phyloP scores from a whole-genome alignment of 345 rosid genomes.

The Gossypium ekmanianum region DNA sequence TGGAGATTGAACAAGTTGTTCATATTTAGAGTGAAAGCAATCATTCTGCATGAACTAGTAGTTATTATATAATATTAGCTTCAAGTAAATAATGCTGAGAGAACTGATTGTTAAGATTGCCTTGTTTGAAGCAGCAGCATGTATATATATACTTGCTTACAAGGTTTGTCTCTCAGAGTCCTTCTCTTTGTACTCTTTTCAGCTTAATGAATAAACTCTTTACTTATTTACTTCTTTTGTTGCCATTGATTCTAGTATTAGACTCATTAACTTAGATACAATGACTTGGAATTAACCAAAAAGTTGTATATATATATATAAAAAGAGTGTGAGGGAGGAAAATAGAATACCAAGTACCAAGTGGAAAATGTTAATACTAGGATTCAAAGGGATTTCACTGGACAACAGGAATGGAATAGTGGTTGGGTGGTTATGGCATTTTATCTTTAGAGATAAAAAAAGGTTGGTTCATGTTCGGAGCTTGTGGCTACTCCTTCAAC shows the following conservation, averaged over 20 bases:
- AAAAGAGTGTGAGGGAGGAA: too few relatives aligned
- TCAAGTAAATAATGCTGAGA: too few relatives aligned
- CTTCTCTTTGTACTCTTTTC: neutral
- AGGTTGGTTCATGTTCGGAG: rapidly evolving
- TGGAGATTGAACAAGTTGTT: neutral
- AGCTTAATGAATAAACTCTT: neutral
- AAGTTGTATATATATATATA: too few relatives aligned
- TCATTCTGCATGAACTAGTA: neutral
- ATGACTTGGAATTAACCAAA: too few relatives aligned
- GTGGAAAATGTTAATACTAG: too few relatives aligned
- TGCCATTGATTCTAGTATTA: too few relatives aligned
- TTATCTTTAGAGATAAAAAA: too few relatives aligned
- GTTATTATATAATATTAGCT: neutral
- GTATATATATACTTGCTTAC: neutral
- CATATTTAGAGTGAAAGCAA: neutral
- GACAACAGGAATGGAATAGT: too few relatives aligned
- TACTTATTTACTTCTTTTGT: neutral
- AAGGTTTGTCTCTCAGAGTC: neutral
- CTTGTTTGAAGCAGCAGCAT: neutral
- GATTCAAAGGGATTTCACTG: too few relatives aligned
- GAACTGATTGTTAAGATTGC: neutral
- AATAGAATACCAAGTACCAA: too few relatives aligned
- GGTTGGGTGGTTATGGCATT: too few relatives aligned
- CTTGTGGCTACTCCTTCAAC: rapidly evolving
- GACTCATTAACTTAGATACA: too few relatives aligned